These are phyloP conservation scores for Cladosporium austrohemisphaericum DNA, from an alignment of 2,329 filamentous ascomycete species.

Conservation along the genomic window DNA sequence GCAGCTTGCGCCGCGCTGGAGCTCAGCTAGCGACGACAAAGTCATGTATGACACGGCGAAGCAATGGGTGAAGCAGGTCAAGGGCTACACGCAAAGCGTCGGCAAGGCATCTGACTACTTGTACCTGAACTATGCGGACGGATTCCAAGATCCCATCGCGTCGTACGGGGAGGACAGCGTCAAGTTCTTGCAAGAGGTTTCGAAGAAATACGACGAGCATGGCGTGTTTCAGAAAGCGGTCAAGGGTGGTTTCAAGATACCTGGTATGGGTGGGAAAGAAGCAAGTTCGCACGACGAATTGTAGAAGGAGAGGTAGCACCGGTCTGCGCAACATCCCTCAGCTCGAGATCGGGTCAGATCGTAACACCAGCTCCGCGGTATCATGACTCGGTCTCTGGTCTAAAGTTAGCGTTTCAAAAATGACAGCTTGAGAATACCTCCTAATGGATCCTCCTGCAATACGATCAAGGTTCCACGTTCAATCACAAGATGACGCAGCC, in stretches of 20 bases:
- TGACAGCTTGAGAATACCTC: too few relatives aligned
- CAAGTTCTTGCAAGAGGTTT: conserved; percentile 29
- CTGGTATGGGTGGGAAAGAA: not conserved
- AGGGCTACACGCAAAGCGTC: conserved; percentile 6
- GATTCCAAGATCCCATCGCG: conserved; percentile 35
- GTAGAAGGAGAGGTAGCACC: too few relatives aligned
- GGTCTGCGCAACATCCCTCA: too few relatives aligned
- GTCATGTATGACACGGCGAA: not conserved
- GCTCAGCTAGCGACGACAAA: not conserved
- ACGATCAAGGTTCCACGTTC: not conserved
- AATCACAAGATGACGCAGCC: too few relatives aligned
- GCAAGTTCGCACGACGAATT: not conserved
- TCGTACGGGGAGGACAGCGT: conserved; percentile 32
- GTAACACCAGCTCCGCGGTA: too few relatives aligned
- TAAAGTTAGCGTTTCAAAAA: too few relatives aligned
- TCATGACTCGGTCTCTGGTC: too few relatives aligned
- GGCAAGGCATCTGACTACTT: conserved; percentile 22
- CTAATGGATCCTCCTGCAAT: not conserved
- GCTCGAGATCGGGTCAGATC: too few relatives aligned
- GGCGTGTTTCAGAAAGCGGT: conserved; percentile 35
- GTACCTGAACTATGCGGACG: conserved; percentile 36
- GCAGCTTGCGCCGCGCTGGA: conserved; percentile 11
- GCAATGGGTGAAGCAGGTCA: conserved; percentile 1
- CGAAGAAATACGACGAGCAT: conserved; percentile 35
- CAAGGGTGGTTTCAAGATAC: conserved; percentile 35